These are phyloP conservation scores for Boeremia lycopersici DNA, from an alignment of 2,329 filamentous ascomycete species.

Conservation along the genomic window DNA sequence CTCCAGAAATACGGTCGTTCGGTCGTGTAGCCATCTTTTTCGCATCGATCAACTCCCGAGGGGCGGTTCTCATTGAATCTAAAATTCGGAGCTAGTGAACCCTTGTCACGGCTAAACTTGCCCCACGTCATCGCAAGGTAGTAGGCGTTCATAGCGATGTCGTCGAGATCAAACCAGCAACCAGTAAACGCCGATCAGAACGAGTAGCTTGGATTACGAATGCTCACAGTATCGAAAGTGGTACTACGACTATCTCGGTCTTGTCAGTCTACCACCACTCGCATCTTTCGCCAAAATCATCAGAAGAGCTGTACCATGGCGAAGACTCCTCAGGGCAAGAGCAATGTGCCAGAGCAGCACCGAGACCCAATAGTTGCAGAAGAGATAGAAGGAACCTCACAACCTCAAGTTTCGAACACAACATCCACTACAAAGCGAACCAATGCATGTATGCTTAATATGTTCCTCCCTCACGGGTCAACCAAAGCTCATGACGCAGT, in stretches of 20 bases:
- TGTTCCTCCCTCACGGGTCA: neutral
- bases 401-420: neutral
- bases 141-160: neutral
- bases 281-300: neutral
- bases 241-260: neutral
- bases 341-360: constrained; percentile 5
- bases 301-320: neutral
- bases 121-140: constrained; percentile 8
- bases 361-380: constrained; percentile 6
- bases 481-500: constrained; percentile 45
- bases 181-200: no score
- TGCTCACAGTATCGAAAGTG: neutral
- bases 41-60: constrained; percentile 1
- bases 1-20: neutral
- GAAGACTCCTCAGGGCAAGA: neutral
- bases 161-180: neutral
- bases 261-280: neutral
- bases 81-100: constrained; percentile 12
- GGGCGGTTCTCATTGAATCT: constrained; percentile 11
- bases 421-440: constrained; percentile 30
- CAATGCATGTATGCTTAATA: constrained; percentile 46
- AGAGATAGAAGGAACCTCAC: constrained; percentile 1
- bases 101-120: constrained; percentile 13
- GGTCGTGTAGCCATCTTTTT: constrained; percentile 15
- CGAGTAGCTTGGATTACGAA: neutral